Evolutionary conservation across 257 asterid species (phyloP).

Genomic region (Capsicum rhomboideum): DNA sequence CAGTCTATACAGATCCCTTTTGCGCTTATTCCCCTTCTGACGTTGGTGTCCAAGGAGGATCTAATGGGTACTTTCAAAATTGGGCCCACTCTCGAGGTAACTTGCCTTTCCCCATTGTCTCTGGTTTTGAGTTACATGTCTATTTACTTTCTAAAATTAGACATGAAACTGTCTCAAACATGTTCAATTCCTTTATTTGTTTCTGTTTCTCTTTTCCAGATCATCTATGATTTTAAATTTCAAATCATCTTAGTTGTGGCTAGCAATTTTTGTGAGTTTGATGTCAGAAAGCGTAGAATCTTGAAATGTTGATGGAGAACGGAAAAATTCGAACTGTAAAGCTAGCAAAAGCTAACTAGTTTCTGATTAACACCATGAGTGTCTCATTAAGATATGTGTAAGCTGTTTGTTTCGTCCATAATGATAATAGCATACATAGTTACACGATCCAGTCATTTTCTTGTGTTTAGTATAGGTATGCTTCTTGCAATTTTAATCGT

Average conservation of each 20-base stretch:
- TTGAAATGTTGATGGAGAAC: neutral
- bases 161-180: neutral
- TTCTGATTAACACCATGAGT: neutral
- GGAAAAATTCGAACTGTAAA: neutral
- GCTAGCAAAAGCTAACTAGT: neutral
- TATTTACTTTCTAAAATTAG: neutral
- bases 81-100: conserved; percentile 66
- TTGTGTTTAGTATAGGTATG: neutral
- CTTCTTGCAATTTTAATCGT: neutral
- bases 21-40: conserved; percentile 93
- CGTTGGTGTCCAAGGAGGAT: conserved; percentile 90
- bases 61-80: conserved; percentile 85
- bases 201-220: neutral
- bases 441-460: neutral
- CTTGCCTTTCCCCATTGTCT: conserved; percentile 1
- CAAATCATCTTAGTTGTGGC: neutral
- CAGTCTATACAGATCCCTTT: conserved; percentile 97
- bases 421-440: neutral
- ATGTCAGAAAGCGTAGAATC: neutral
- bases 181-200: neutral
- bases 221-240: neutral
- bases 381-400: neutral
- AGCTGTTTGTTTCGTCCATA: neutral
- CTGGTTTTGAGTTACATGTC: neutral
- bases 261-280: neutral